phyloP scores from a whole-genome alignment of 1,284 basidiomycete genomes.

The Melampsora abietis-canadensis region DNA sequence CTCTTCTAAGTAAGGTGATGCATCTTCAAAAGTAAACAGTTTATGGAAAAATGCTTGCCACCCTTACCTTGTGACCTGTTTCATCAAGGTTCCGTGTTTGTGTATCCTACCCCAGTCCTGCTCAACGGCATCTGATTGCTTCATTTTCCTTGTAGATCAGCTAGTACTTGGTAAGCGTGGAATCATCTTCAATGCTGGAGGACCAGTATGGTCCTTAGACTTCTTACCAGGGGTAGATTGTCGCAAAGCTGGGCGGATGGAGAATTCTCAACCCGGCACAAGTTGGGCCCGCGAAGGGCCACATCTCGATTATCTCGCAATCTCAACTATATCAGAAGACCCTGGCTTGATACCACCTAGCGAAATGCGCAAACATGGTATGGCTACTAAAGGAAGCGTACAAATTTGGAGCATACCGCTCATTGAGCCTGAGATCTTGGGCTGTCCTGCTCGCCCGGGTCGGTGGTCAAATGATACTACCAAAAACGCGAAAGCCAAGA shows the following conservation, averaged over 20 bases:
- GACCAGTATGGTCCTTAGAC: conserved; percentile 77
- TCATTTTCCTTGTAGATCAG: conserved; percentile 45
- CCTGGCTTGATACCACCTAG: conserved; percentile 48
- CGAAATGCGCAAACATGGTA: conserved; percentile 46
- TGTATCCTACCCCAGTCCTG: background rate
- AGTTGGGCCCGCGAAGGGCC: conserved; percentile 10
- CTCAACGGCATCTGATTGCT: background rate
- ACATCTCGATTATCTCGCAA: conserved; percentile 68
- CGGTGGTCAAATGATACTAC: too few relatives aligned
- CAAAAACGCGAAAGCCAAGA: too few relatives aligned
- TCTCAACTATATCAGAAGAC: conserved; percentile 64
- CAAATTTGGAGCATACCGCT: conserved; percentile 55
- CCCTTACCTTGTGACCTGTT: background rate
- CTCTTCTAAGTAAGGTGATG: conserved; percentile 34
- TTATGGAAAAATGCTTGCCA: background rate
- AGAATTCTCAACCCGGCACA: background rate
- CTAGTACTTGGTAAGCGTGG: conserved; percentile 54
- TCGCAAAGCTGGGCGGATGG: background rate
- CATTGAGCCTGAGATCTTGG: conserved; percentile 30
- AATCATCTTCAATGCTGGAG: conserved; percentile 74
- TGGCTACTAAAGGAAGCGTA: conserved; percentile 49
- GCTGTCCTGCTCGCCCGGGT: too few relatives aligned
- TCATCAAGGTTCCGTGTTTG: background rate
- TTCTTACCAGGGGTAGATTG: conserved; percentile 75
- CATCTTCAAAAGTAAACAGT: conserved; percentile 8